Evolutionary conservation across 2,329 filamentous ascomycete species (phyloP).

Genomic region (Aspergillus thermomutatus): DNA sequence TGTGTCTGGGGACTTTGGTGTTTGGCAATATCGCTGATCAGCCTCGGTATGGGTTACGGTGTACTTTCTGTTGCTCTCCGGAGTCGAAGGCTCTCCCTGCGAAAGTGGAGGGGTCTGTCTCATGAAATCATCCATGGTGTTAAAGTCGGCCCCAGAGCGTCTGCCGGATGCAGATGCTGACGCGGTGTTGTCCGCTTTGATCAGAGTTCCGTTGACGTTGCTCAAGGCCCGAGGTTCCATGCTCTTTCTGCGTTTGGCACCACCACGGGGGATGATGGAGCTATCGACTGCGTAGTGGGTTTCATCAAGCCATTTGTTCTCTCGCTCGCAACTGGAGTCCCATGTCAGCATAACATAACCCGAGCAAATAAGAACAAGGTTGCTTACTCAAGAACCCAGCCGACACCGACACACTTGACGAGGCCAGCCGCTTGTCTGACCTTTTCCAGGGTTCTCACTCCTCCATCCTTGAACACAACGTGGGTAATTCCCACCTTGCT

Average conservation of each 20-base stretch:
- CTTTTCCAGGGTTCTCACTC: conserved; percentile 75
- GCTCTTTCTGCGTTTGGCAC: conserved; percentile 69
- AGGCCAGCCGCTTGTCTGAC: conserved; percentile 68
- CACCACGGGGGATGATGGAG: conserved; percentile 64
- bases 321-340: conserved; percentile 63
- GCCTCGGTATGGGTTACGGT: conserved; percentile 16
- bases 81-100: conserved; percentile 10
- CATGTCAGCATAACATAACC: conserved; percentile 11
- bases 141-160: conserved; percentile 25
- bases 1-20: conserved; percentile 33
- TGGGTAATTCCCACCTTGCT: conserved; percentile 74
- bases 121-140: conserved; percentile 32
- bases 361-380: neutral
- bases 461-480: conserved; percentile 86
- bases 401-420: conserved; percentile 81
- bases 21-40: conserved; percentile 19
- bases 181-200: conserved; percentile 34
- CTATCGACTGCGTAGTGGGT: conserved; percentile 66
- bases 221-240: conserved; percentile 73
- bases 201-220: conserved; percentile 64
- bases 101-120: conserved; percentile 32
- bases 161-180: conserved; percentile 24
- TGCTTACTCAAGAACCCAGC: conserved; percentile 83
- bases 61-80: conserved; percentile 9
- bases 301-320: conserved; percentile 75